Conservation (phyloP, 2,329 filamentous ascomycete species). For the Cyanodermella asteris region DNA sequence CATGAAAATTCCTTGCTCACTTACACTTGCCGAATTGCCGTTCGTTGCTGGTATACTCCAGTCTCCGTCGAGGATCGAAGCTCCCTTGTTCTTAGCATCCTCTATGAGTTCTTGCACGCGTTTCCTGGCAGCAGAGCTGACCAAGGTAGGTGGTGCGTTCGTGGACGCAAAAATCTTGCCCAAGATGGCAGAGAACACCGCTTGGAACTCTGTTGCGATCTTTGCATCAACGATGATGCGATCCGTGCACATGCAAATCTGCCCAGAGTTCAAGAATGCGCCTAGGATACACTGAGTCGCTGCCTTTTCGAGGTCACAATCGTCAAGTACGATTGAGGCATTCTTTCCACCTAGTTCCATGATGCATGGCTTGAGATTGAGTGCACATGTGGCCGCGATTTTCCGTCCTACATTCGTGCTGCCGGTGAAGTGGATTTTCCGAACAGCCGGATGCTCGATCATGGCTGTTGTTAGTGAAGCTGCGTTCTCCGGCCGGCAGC, state of each 20-base stretch:
- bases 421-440: constrained; percentile 62
- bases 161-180: constrained; percentile 24
- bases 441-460: constrained; percentile 43
- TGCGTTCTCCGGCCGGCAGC: constrained; percentile 37
- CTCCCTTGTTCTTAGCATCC: too few species aligned
- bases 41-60: neutral
- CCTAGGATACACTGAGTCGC: constrained; percentile 47
- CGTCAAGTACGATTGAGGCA: constrained; percentile 54
- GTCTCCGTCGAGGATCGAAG: too few species aligned
- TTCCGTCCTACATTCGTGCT: constrained; percentile 49
- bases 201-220: constrained; percentile 30
- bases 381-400: constrained; percentile 46
- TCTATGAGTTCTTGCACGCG: too few species aligned
- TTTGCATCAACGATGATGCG: constrained; percentile 42
- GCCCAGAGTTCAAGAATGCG: constrained; percentile 50
- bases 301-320: constrained; percentile 54
- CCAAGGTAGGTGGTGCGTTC: constrained; percentile 27
- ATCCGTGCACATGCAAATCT: constrained; percentile 76
- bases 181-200: constrained; percentile 23
- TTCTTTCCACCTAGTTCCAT: constrained; percentile 73
- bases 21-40: too few species aligned
- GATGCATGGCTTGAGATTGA: constrained; percentile 55
- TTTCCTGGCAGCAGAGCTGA: constrained; percentile 33
- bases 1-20: constrained; percentile 17
- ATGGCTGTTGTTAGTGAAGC: constrained; percentile 43